These are phyloP conservation scores for Exophiala sp. DNA, from an alignment of 2,329 filamentous ascomycete genomes.

Conservation along the genomic window DNA sequence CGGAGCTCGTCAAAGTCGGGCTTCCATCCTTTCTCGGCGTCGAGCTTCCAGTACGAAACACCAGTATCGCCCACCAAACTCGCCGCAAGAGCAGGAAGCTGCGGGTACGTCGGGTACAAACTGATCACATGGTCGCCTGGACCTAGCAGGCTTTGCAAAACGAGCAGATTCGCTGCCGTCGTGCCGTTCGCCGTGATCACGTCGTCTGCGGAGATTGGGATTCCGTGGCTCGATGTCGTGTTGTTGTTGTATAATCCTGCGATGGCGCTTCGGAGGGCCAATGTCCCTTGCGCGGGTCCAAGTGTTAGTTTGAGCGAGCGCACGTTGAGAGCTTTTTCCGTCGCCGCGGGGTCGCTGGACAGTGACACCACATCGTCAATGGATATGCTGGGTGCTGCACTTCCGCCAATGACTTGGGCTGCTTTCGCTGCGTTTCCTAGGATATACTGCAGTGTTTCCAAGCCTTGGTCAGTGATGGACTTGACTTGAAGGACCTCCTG, in stretches of 20 bases:
- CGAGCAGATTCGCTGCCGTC: constrained; percentile 73
- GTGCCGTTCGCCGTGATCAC: constrained; percentile 49
- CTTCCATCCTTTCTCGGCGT: constrained; percentile 58
- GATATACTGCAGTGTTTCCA: too few species aligned
- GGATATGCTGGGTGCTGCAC: constrained; percentile 52
- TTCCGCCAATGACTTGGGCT: constrained; percentile 19
- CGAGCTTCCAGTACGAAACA: constrained; percentile 69
- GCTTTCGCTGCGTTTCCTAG: background rate
- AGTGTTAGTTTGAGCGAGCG: constrained; percentile 25
- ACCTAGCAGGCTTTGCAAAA: constrained; percentile 65
- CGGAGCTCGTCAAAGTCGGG: constrained; percentile 62
- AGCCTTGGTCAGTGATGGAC: too few species aligned
- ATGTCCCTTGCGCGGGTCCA: constrained; percentile 29
- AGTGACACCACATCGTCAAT: constrained; percentile 60
- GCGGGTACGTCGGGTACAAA: constrained; percentile 81
- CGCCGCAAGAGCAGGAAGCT: constrained; percentile 68
- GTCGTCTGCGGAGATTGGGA: background rate
- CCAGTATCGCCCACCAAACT: constrained; percentile 71
- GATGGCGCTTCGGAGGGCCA: constrained; percentile 29
- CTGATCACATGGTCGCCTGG: constrained; percentile 75
- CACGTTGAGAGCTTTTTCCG: constrained; percentile 24
- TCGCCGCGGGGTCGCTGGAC: constrained; percentile 38
- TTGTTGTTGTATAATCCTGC: too few species aligned
- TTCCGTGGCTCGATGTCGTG: too few species aligned
- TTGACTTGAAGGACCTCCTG: too few species aligned